Evolutionary conservation across 495 filamentous ascomycete species (phyloP), one percentile per base, ranked within the genome.

Genomic region (Aspergillus homomorphus): DNA sequence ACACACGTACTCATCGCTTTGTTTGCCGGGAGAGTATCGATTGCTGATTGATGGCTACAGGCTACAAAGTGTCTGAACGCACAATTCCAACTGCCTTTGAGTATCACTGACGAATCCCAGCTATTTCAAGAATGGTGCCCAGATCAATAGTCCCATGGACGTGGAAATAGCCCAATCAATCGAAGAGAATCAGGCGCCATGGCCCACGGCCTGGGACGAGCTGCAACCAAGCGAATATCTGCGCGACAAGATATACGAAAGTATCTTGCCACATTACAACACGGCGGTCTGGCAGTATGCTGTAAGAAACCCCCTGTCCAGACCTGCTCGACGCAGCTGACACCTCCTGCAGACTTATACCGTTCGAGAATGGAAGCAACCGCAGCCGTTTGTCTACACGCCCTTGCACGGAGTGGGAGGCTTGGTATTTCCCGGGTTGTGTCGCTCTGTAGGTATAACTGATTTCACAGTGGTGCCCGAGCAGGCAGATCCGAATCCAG

Each of bases 341-440:
- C 54, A 0, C 28, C 1, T 30, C 16, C 33, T 30, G 38, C 33
- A 79, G 75, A 70, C 60, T 58, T 76, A 74, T 6, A 78, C 73
- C 12, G 69, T 73, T 8, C 28, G 65, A 2, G 51, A 71, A 10
- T 64, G 66, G 61, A 59, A 63, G 12, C 57, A 65, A 4, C 70
- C 72, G 4, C 64, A 56, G 45, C 69, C 70, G 19, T 86, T 88
- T 62, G 79, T 87, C 22, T 90, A 90, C 58, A 89, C 87, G 1
- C 86, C 87, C 9, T 75, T 90, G 69, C 87, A 90, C 62, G 87
- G 87, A 0, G 85, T 89, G 12, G 87, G 87, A 38, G 71, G 72
- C 5, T 56, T 72, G 18, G 83, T 87, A 67, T 71, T 76, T 50
- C 68, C 71, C 21, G 70, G 66, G 3, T 56, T 83, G 20, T 67